These are phyloP conservation scores for Alternaria sp. DNA, from an alignment of 2,329 filamentous ascomycete species.

Conservation along the genomic window DNA sequence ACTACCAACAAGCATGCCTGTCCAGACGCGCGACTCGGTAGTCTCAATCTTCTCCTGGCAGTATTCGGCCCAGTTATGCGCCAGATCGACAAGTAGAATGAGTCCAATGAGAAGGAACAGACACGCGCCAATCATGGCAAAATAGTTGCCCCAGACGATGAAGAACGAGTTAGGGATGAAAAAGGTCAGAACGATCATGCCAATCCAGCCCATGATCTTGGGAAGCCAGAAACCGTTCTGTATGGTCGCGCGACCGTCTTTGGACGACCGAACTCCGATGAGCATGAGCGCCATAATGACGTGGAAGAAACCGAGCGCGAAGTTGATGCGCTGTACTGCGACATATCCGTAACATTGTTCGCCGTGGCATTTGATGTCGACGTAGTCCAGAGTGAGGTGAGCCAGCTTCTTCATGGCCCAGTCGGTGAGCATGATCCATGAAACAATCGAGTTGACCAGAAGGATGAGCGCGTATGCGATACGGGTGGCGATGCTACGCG, in stretches of 20 bases:
- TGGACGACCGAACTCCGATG: conserved; percentile 85
- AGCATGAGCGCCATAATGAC: conserved; percentile 83
- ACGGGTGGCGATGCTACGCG: conserved; percentile 84
- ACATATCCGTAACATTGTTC: conserved; percentile 95
- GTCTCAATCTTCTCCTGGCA: conserved; percentile 94
- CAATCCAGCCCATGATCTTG: conserved; percentile 89
- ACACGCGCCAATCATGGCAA: conserved; percentile 87
- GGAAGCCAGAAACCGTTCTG: conserved; percentile 99
- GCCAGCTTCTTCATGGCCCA: conserved; percentile 98
- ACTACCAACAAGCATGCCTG: conserved; percentile 85
- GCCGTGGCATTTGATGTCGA: conserved; percentile 89
- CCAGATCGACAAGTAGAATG: conserved; percentile 90
- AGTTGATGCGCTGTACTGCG: conserved; percentile 97
- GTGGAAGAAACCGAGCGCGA: conserved; percentile 94
- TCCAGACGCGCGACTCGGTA: conserved; percentile 84
- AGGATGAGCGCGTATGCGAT: conserved; percentile 96
- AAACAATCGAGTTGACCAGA: conserved; percentile 93
- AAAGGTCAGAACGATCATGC: conserved; percentile 88
- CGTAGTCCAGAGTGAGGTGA: conserved; percentile 90
- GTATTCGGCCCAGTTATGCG: conserved; percentile 96
- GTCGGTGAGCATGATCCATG: conserved; percentile 98
- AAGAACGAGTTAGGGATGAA: conserved; percentile 96
- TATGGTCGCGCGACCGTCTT: conserved; percentile 83
- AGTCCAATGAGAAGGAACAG: conserved; percentile 92
- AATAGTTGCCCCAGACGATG: conserved; percentile 93